Evolutionary conservation across 192 early-diverging fungal genomes (phyloP), one percentile per base, ranked within the genome.

Genomic region (Linnemannia schmuckeri): DNA sequence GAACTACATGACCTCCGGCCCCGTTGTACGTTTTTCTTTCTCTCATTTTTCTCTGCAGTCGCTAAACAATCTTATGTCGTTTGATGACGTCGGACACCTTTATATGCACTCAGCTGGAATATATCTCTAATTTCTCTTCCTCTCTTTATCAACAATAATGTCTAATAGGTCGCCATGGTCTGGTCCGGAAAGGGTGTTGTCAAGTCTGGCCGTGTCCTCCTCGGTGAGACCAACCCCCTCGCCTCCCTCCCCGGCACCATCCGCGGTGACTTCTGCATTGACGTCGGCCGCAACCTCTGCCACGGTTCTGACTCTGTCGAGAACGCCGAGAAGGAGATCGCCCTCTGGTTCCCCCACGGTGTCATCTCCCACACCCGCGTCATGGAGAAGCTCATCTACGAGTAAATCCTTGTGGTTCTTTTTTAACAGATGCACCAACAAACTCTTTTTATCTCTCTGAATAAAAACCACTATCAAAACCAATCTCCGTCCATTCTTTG

Each of bases 221-320:
- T 98, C 82, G 97, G 97, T 75, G 97, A 96, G 42, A 98, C 97
- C 79, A 97, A 98, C 90, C 97, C 97, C 76, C 90, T 95, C 82
- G 94, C 94, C 33, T 90, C 97, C 72, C 93, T 92, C 66, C 96
- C 97, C 70, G 97, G 97, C 70, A 96, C 96, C 78, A 96, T 98
- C 92, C 96, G 97, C 80, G 96, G 96, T 70, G 95, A 85, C 76
- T 83, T 74, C 73, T 77, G 70, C 85, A 89, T 93, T 88, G 89
- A 92, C 69, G 91, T 95, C 82, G 95, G 94, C 70, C 94, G 94
- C 86, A 98, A 97, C 90, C 92, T 95, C 84, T 94, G 96, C 91
- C 96, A 97, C 90, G 97, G 96, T 80, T 96, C 95, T 76, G 97
- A 98, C 87, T 94, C 93, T 73, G 94, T 94, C 47, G 97, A 97